Evolutionary conservation across 345 rosid species (phyloP).

Genomic region (Combretum micranthum): DNA sequence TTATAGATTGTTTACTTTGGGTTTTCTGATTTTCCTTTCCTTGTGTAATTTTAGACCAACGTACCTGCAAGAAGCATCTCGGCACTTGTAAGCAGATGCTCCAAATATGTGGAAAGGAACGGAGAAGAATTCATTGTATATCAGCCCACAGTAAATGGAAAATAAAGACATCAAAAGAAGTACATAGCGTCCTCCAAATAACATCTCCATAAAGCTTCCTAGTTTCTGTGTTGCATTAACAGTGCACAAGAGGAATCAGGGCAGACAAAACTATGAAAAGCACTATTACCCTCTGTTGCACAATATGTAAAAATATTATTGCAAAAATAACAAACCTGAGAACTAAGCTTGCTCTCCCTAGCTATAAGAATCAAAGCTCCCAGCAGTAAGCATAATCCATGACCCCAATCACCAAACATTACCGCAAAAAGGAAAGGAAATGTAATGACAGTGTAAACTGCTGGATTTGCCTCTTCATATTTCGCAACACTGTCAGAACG

Average conservation of each 20-base stretch:
- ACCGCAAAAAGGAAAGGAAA: slow-evolving; percentile 98
- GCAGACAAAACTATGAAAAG: neutral
- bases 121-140: slow-evolving; percentile 96
- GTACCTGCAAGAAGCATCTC: slow-evolving; percentile 78
- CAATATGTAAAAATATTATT: neutral
- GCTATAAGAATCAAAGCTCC: slow-evolving; percentile 88
- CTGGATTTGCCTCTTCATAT: slow-evolving; percentile 97
- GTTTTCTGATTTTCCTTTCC: too few species aligned
- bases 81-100: slow-evolving; percentile 86
- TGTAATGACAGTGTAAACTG: slow-evolving; percentile 77
- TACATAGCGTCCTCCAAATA: slow-evolving; percentile 91
- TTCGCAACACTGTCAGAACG: slow-evolving; percentile 76
- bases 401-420: slow-evolving; percentile 99
- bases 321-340: slow-evolving; percentile 44
- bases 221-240: slow-evolving; percentile 61
- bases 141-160: slow-evolving; percentile 94
- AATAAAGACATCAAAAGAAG: slow-evolving; percentile 87
- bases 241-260: slow-evolving; percentile 1
- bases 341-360: slow-evolving; percentile 65
- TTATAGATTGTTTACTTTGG: too few species aligned
- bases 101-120: slow-evolving; percentile 96
- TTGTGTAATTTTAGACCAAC: too few species aligned
- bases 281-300: neutral
- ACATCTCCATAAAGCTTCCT: slow-evolving; percentile 99
- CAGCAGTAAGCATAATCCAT: slow-evolving; percentile 89